phyloP scores from a whole-genome alignment of 495 filamentous ascomycete genomes.

The Penicillium silybi region DNA sequence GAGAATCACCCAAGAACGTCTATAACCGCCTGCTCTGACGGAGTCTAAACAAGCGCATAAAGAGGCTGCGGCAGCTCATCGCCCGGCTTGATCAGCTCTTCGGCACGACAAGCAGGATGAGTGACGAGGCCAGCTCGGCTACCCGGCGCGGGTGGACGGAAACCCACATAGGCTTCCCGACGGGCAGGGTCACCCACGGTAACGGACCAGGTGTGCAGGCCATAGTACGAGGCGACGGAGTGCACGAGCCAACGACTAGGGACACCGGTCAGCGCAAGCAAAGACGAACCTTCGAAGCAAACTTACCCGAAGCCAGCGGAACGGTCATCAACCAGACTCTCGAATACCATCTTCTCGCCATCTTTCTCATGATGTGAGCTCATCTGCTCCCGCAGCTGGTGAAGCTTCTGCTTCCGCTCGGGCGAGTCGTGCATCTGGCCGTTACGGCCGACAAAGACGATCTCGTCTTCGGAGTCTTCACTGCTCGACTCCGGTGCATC shows the following conservation, averaged over 20 bases:
- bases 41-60: conserved; percentile 54
- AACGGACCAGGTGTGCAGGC: conserved; percentile 77
- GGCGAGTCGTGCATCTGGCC: conserved; percentile 66
- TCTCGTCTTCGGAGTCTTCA: conserved; percentile 75
- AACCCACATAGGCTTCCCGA: conserved; percentile 85
- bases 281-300: not conserved
- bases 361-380: conserved; percentile 43
- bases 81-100: conserved; percentile 33
- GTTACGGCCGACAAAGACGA: conserved; percentile 84
- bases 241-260: conserved; percentile 88
- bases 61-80: conserved; percentile 57
- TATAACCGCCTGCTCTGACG: not conserved
- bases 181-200: conserved; percentile 70
- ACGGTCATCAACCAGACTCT: conserved; percentile 67
- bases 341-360: conserved; percentile 74
- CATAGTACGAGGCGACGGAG: conserved; percentile 89
- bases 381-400: conserved; percentile 37
- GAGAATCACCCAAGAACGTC: not conserved
- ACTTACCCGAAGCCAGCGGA: conserved; percentile 79
- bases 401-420: conserved; percentile 29
- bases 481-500: conserved; percentile 49
- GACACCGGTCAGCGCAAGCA: conserved; percentile 5
- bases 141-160: conserved; percentile 42
- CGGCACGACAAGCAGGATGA: conserved; percentile 22
- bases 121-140: conserved; percentile 27